Evolutionary conservation across 805 yeast species (phyloP).

Genomic region (Danielozyma ontarioensis): DNA sequence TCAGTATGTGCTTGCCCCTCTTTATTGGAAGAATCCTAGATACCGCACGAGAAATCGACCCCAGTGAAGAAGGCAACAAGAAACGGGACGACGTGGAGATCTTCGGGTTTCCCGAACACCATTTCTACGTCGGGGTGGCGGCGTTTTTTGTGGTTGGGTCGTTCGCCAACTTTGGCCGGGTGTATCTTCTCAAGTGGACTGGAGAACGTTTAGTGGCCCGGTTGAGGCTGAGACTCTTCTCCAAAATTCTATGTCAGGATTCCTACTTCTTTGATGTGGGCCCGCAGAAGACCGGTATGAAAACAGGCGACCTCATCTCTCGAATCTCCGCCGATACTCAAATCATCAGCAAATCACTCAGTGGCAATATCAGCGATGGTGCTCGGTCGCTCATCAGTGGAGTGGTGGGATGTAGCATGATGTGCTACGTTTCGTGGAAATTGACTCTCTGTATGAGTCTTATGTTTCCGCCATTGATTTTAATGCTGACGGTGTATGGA

Average conservation of each 20-base stretch:
- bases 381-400: slow-evolving; percentile 78
- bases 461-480: slow-evolving; percentile 76
- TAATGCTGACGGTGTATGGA: slow-evolving; percentile 81
- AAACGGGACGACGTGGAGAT: slow-evolving; percentile 8
- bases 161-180: slow-evolving; percentile 73
- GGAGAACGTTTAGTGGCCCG: slow-evolving; percentile 89
- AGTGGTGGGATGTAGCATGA: slow-evolving; percentile 83
- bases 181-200: slow-evolving; percentile 65
- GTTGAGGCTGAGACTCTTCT: slow-evolving; percentile 69
- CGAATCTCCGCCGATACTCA: slow-evolving; percentile 86
- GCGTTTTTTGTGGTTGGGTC: slow-evolving; percentile 70
- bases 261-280: slow-evolving; percentile 86
- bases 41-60: slow-evolving; percentile 36
- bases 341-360: slow-evolving; percentile 77
- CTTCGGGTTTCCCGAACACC: slow-evolving; percentile 56
- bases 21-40: slow-evolving; percentile 86
- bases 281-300: slow-evolving; percentile 39
- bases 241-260: slow-evolving; percentile 77
- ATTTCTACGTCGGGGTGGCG: slow-evolving; percentile 60
- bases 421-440: slow-evolving; percentile 81
- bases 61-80: background rate
- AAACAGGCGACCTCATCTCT: slow-evolving; percentile 89
- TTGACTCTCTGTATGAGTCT: slow-evolving; percentile 77
- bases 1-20: slow-evolving; percentile 76
- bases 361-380: slow-evolving; percentile 92